Base-by-base conservation (phyloP, 768 basidiomycete species). In the Tricholoma terreum region DNA sequence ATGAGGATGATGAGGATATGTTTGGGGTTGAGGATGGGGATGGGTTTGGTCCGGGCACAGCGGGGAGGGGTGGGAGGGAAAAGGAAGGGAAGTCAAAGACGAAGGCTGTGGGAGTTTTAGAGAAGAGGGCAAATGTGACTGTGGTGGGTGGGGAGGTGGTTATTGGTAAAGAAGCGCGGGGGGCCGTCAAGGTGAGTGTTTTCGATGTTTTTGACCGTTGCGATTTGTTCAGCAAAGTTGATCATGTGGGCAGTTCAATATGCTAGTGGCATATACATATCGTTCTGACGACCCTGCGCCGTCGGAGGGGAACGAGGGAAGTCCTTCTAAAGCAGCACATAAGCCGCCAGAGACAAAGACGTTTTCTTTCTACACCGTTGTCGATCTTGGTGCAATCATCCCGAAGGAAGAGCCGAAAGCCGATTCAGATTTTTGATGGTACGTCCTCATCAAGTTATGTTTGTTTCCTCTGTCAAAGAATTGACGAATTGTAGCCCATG, bases 1-100 rank as follows among this genome's bases (percentile, higher is more conserved):
- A 94, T 60, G 96, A 97, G 31, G 96, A 97, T 54, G 94, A 94
- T 57, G 94, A 96, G 57, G 94, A 92, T 43, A 90, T 92, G 89
- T 87, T 88, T 64, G 84, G 82, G 35, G 92, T 90, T 50, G 89
- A 88, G 27, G 89, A 81, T 9, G 78, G 76, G 55, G 89, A 81
- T 7, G 78, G 75, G 22, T 77, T 77, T 45, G 74, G 72, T 54
- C 62, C 71, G 30, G 63, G 74, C 65, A 33, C 30, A 7, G 2
- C 70, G 31, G 59, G 68, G 35, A 59, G 77, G 65, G 63, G 77
- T 59, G 68, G 74, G 38, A 68, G 72, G 59, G 77, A 81, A 63
- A 73, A 75, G 66, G 83, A 81, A 63, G 81, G 75, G 24, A 70
- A 77, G 38, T 74, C 75, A 38, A 77, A 74, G 63, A 70, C 75